A percentile compares a stretch with the other conserved stretches of the same genome.
Conservation (phyloP, 768 basidiomycete species). For the Austroboletus festivus region DNA sequence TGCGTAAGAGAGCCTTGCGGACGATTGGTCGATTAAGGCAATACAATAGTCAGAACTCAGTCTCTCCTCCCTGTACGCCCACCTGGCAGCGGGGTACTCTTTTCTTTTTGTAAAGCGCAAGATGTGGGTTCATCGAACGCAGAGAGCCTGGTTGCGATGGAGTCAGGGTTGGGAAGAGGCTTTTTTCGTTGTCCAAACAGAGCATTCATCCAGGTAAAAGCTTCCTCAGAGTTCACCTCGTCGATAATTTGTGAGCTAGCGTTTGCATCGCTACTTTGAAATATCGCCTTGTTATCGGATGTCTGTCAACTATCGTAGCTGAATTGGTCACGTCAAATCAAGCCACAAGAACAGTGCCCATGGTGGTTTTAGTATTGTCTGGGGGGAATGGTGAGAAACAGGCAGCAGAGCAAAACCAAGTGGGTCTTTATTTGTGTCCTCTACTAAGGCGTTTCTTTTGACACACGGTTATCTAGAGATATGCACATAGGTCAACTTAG, state of each 20-base stretch:
- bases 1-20: conserved; percentile 44
- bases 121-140: conserved; percentile 49
- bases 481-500: too few species aligned
- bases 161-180: conserved; percentile 26
- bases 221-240: conserved; percentile 1
- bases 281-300: background rate
- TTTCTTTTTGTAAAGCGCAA: conserved; percentile 35
- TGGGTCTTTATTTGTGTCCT: background rate
- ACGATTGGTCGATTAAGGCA: background rate
- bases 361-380: background rate
- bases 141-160: conserved; percentile 46
- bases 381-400: background rate
- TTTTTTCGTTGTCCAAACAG: conserved; percentile 7
- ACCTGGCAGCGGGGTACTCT: conserved; percentile 55
- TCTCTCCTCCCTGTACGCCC: conserved; percentile 57
- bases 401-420: background rate
- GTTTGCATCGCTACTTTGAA: background rate
- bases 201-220: background rate
- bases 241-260: conserved; percentile 3
- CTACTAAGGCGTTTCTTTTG: background rate
- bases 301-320: background rate
- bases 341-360: background rate
- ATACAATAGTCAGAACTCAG: conserved; percentile 21
- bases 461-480: too few species aligned
- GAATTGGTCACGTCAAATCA: background rate